Base-by-base conservation (phyloP, 1,139 yeast genomes). In the Protomyces macrosporus region DNA sequence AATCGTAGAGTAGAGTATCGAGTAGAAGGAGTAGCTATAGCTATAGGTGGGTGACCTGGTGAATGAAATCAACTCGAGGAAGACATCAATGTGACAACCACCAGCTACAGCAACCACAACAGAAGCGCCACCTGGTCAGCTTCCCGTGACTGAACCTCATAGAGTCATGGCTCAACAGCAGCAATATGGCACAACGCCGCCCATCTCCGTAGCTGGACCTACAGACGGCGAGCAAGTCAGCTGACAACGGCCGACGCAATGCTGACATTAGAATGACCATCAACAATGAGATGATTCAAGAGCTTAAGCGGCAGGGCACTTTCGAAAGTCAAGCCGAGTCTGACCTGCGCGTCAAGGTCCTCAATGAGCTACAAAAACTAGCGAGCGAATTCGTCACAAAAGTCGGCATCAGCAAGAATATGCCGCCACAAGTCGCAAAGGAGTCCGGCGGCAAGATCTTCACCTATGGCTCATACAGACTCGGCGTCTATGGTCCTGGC, bases 401-500 rank as follows among this genome's bases (percentile, higher is more conserved):
- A 7, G 97, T 90, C 7, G 87, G 96, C 1, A 79, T 82, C 68
- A 83, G 80, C 66, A 89, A 87, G 72, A 90, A 93, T 72, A 90
- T 93, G 97, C 84, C 93, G 39, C 98, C 93, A 67, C 97, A 97
- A 4, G 90, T 93, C 97, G 97, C 98, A 0, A 82, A 78, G 67
- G 98, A 93, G 74, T 96, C 98, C 0, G 98, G 98, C 48, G 98
- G 98, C 16, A 95, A 95, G 75, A 83, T 95, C 12, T 93, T 91
- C 73, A 90, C 98, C 0, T 93, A 83, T 75, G 99, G 99, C 0
- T 91, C 98, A 0, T 93, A 91, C 72, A 80, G 97, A 67, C 77
- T 93, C 54, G 98, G 98, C 1, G 98, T 93, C 6, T 90, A 91
- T 76, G 97, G 98, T 0, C 98, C 98, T 0, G 98, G 98, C 0